These are phyloP conservation scores for Aspergillus fumigatus DNA, from an alignment of 2,329 filamentous ascomycete species.

Conservation along the genomic window DNA sequence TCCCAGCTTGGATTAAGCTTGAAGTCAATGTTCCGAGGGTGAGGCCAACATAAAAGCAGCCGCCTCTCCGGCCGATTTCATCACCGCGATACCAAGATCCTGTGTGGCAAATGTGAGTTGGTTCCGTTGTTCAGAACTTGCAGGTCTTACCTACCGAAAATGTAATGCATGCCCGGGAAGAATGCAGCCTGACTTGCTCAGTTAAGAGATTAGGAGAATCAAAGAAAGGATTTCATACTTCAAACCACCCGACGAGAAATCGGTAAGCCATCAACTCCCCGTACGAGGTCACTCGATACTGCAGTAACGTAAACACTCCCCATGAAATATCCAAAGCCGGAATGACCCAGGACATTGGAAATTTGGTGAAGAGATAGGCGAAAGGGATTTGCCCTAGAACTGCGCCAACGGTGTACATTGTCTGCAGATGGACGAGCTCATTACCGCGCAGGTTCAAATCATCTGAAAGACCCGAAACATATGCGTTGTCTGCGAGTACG, in stretches of 20 bases:
- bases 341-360: constrained; percentile 48
- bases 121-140: background rate
- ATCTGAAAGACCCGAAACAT: constrained; percentile 52
- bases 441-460: constrained; percentile 50
- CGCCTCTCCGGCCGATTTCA: constrained; percentile 47
- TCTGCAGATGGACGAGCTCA: constrained; percentile 53
- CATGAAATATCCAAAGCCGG: constrained; percentile 51
- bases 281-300: constrained; percentile 48
- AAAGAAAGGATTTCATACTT: constrained; percentile 25
- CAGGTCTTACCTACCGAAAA: constrained; percentile 22
- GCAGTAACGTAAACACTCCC: constrained; percentile 55
- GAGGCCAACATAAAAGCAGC: constrained; percentile 50
- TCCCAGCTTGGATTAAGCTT: constrained; percentile 47
- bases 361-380: constrained; percentile 46
- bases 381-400: constrained; percentile 51
- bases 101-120: background rate
- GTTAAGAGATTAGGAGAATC: no score
- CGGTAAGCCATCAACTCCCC: constrained; percentile 51
- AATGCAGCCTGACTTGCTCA: constrained; percentile 25
- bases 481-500: constrained; percentile 46
- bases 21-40: constrained; percentile 51
- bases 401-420: constrained; percentile 49
- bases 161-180: constrained; percentile 36
- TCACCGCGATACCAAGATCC: constrained; percentile 49
- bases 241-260: constrained; percentile 53